A percentile compares a stretch with the other conserved stretches of the same genome.
Evolutionary conservation across 2,329 filamentous ascomycete genomes (phyloP).

Genomic region (Aspergillus persii): DNA sequence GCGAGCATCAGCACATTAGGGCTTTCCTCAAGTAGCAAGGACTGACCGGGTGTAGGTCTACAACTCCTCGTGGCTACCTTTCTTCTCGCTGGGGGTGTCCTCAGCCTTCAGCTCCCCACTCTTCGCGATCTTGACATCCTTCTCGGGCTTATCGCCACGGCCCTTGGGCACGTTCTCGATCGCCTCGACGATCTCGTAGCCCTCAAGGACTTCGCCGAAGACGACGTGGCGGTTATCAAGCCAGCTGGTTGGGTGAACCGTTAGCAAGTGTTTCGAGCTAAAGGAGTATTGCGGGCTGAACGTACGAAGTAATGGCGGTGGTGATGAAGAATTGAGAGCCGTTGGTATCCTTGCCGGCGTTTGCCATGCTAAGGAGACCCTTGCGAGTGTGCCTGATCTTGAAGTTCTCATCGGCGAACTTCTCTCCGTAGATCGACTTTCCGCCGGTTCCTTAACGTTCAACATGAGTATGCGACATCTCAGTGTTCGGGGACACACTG

Average conservation of each 20-base stretch:
- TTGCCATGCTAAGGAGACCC: conserved; percentile 65
- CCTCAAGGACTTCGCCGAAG: conserved; percentile 68
- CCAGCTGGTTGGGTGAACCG: conserved; percentile 43
- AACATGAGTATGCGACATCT: conserved; percentile 10
- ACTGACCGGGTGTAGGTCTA: conserved; percentile 43
- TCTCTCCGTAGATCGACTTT: conserved; percentile 66
- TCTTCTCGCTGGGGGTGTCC: conserved; percentile 29
- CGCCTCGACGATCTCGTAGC: conserved; percentile 61
- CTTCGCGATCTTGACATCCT: conserved; percentile 64
- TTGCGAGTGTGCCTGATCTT: conserved; percentile 67
- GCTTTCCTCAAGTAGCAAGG: conserved; percentile 23
- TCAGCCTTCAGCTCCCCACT: conserved; percentile 59
- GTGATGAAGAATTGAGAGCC: conserved; percentile 69
- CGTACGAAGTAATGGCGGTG: conserved; percentile 55
- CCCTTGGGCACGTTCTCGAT: conserved; percentile 63
- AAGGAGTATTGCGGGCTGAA: not conserved
- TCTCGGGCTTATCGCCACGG: conserved; percentile 55
- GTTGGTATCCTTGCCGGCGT: conserved; percentile 63
- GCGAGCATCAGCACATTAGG: conserved; percentile 35
- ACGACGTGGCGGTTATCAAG: conserved; percentile 65
- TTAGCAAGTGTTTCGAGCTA: conserved; percentile 3
- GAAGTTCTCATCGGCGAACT: conserved; percentile 70
- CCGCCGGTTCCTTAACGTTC: conserved; percentile 57
- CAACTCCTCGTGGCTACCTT: conserved; percentile 68
- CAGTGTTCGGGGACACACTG: not conserved